Conservation (phyloP, 768 basidiomycete genomes). For the Dentipellis sp. region DNA sequence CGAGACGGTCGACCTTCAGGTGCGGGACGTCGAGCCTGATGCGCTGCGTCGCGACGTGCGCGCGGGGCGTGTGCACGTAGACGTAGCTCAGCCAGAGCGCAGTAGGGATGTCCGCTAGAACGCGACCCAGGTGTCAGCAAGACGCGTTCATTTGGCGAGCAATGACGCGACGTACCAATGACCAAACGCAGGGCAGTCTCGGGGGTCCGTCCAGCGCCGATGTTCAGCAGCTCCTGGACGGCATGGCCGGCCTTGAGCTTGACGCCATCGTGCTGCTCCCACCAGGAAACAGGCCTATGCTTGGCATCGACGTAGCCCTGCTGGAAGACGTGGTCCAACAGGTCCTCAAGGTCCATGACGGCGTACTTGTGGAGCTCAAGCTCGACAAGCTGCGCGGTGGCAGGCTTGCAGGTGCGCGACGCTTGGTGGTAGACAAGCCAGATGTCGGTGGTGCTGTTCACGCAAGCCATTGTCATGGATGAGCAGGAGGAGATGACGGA, state of each 20-base stretch:
- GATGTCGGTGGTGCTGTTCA: slow-evolving; percentile 25
- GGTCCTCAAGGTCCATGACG: slow-evolving; percentile 37
- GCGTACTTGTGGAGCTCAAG: slow-evolving; percentile 31
- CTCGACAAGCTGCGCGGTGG: slow-evolving; percentile 39
- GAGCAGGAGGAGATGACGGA: not conserved
- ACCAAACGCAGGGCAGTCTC: slow-evolving; percentile 36
- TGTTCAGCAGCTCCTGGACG: slow-evolving; percentile 27
- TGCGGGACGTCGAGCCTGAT: slow-evolving; percentile 28
- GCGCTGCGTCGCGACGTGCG: slow-evolving; percentile 31
- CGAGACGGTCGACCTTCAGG: slow-evolving; percentile 27
- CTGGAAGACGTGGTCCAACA: slow-evolving; percentile 35
- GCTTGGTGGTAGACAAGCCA: slow-evolving; percentile 41
- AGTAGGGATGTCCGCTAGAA: slow-evolving; percentile 31
- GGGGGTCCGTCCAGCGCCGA: slow-evolving; percentile 34
- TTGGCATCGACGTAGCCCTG: slow-evolving; percentile 39
- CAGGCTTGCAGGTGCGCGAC: slow-evolving; percentile 31
- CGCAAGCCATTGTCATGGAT: not conserved
- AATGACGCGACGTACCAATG: slow-evolving; percentile 26
- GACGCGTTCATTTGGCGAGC: not conserved
- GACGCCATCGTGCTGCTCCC: slow-evolving; percentile 31
- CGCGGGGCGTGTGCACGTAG: slow-evolving; percentile 24
- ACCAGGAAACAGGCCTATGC: slow-evolving; percentile 33
- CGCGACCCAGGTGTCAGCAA: not conserved
- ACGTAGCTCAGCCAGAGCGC: slow-evolving; percentile 37
- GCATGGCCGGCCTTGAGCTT: slow-evolving; percentile 26